These are phyloP conservation scores for Fusarium keratoplasticum DNA, from an alignment of 2,329 filamentous ascomycete genomes.

Conservation along the genomic window DNA sequence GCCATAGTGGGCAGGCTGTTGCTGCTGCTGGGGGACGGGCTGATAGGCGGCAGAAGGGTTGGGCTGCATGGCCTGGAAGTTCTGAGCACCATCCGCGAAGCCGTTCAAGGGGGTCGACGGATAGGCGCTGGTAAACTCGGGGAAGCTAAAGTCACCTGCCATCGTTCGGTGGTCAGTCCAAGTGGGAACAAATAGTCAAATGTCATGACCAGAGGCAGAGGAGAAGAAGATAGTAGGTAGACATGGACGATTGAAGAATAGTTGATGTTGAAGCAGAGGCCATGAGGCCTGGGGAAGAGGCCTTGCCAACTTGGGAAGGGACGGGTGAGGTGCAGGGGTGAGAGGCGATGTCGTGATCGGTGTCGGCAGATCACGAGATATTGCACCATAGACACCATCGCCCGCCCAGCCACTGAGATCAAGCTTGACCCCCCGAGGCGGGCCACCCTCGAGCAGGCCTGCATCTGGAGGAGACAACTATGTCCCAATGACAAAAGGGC, in stretches of 20 bases:
- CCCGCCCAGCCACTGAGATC: constrained; percentile 49
- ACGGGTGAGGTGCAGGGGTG: constrained; percentile 37
- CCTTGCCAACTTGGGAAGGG: constrained; percentile 44
- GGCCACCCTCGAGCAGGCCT: constrained; percentile 39
- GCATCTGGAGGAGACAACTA: constrained; percentile 37
- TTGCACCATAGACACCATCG: constrained; percentile 68
- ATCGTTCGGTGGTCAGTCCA: constrained; percentile 52
- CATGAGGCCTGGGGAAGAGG: constrained; percentile 35
- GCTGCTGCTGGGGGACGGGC: constrained; percentile 52
- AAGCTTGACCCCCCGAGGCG: constrained; percentile 23
- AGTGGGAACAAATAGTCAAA: constrained; percentile 27
- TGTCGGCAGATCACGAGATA: constrained; percentile 66
- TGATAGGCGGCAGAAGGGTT: constrained; percentile 61
- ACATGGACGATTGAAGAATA: constrained; percentile 34
- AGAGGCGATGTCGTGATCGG: constrained; percentile 44
- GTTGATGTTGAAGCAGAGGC: constrained; percentile 35
- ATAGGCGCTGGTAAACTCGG: constrained; percentile 66
- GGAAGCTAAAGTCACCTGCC: constrained; percentile 69
- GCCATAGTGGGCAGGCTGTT: constrained; percentile 45
- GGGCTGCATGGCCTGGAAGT: constrained; percentile 66
- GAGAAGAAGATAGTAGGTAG: constrained; percentile 29
- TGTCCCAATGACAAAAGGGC: constrained; percentile 33
- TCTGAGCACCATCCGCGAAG: constrained; percentile 50
- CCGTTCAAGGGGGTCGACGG: constrained; percentile 60
- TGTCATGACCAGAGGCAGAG: constrained; percentile 37